Evolutionary conservation across 106 monocot genomes (phyloP), one percentile per base, ranked within the genome.

Genomic region (Ottelia alismoides): DNA sequence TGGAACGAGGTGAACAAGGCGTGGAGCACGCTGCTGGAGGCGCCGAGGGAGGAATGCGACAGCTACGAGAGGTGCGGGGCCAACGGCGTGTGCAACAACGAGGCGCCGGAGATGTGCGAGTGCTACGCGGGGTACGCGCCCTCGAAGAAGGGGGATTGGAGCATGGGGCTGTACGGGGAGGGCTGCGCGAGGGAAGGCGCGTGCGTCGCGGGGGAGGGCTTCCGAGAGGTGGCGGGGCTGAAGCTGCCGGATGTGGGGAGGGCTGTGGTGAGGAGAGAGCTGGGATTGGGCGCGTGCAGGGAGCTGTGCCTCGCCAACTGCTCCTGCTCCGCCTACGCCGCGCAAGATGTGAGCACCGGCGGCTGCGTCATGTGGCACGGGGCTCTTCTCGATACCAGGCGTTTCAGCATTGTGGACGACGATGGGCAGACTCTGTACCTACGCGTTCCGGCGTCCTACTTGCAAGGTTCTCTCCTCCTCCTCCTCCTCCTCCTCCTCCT

Each of bases 371-470:
- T 46, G 2, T 65, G 65, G 65, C 19, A 9, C 9, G 17, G 31
- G 9, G 54, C 54, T n/a, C 55, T 65, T 22, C 19, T 28, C 0
- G 55, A 56, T 26, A 9, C 47, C 28, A 14, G 25, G 44, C 3
- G 46, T 11, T 54, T 20, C 25, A 20, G 28, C 16, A 0, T n/a
- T n/a, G n/a, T n/a, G n/a, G n/a, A n/a, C n/a, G n/a, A 14, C 3
- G 65, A 30, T 1, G 29, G 45, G 27, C 52, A 56, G n/a, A 22
- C 28, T 55, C 47, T 55, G 18, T 80, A 65, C 30, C 51, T 86
- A 1, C 65, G 80, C 16, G 25, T 81, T 20, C 50, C 74, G 1
- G 65, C 72, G n/a, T n/a, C n/a, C n/a, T n/a, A n/a, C n/a, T n/a
- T n/a, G n/a, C n/a, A n/a, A n/a, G n/a, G n/a, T n/a, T n/a, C n/a